phyloP scores from a whole-genome alignment of 495 filamentous ascomycete species.

The Penicillium cinerascens region DNA sequence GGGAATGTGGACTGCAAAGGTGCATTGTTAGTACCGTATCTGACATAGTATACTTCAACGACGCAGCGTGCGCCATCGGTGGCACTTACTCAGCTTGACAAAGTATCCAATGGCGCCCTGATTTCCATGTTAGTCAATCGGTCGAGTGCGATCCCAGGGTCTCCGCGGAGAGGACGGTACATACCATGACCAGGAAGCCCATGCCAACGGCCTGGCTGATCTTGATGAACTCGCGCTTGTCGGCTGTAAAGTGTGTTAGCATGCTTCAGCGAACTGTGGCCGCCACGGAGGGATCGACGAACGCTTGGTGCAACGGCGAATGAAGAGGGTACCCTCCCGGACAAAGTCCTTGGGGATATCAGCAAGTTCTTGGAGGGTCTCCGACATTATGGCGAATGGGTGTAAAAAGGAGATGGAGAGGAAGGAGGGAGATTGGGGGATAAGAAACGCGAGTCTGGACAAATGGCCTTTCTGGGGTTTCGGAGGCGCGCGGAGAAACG shows the following conservation, averaged over 20 bases:
- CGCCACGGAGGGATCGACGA: conserved; percentile 20
- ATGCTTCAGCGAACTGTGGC: neutral
- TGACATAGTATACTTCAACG: neutral
- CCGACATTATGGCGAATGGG: conserved; percentile 56
- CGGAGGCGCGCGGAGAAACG: conserved; percentile 3
- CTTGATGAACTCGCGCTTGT: conserved; percentile 86
- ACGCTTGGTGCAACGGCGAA: conserved; percentile 86
- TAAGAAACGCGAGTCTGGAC: conserved; percentile 10
- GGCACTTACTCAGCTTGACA: conserved; percentile 79
- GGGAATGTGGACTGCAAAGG: conserved; percentile 65
- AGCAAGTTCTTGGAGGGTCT: conserved; percentile 73
- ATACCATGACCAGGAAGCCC: conserved; percentile 83
- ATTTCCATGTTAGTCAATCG: conserved; percentile 10
- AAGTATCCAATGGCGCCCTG: conserved; percentile 73
- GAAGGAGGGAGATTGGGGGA: neutral
- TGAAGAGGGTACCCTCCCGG: conserved; percentile 75
- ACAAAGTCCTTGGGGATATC: conserved; percentile 83
- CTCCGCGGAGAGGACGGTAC: conserved; percentile 7
- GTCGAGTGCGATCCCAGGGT: neutral
- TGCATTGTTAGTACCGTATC: neutral
- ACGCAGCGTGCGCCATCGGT: neutral
- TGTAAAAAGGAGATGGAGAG: conserved; percentile 2
- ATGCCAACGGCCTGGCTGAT: conserved; percentile 95
- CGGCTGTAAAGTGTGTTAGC: conserved; percentile 48
- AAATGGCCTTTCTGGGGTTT: conserved; percentile 7